Percentiles rank a stretch among this genome's conserved stretches.
Evolutionary conservation across 2,329 filamentous ascomycete species (phyloP).

Genomic region (Dryadomyces quercus-mongolicae): DNA sequence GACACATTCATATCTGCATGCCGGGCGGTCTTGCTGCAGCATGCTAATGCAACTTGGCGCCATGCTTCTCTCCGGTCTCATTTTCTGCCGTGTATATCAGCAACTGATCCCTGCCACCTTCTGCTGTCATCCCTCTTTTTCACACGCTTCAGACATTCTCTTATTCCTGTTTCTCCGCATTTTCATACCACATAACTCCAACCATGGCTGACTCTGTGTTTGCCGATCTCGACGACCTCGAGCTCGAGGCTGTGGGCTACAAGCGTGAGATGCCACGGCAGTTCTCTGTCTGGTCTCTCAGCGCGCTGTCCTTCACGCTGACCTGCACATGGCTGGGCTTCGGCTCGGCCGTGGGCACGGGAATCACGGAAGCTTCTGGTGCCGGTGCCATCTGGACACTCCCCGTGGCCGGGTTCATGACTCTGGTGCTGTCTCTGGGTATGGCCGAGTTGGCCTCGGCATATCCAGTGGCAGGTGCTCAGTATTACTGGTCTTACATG

Average conservation of each 20-base stretch:
- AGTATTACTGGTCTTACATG: conserved; percentile 28
- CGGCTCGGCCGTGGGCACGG: conserved; percentile 18
- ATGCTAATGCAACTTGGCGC: no score
- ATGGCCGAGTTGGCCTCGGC: conserved; percentile 12
- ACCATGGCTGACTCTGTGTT: not conserved
- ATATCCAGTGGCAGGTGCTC: conserved; percentile 25
- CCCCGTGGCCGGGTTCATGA: conserved; percentile 16
- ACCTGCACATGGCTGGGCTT: conserved; percentile 20
- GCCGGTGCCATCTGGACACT: conserved; percentile 18
- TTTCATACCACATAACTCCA: not conserved
- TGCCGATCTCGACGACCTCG: conserved; percentile 14
- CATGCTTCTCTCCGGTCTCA: no score
- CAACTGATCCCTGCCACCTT: no score
- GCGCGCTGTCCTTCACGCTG: conserved; percentile 18
- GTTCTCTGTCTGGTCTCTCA: conserved; percentile 17
- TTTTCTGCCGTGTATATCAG: no score
- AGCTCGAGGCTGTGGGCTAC: conserved; percentile 20
- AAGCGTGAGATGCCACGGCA: conserved; percentile 18
- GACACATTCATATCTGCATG: no score
- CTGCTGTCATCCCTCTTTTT: no score
- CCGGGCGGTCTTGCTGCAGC: no score
- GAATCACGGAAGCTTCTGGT: conserved; percentile 15
- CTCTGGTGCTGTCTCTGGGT: conserved; percentile 14
- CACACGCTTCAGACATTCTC: no score
- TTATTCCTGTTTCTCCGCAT: no score